Conservation (phyloP, 2,329 filamentous ascomycete genomes). For the Nectriaceae sp. region DNA sequence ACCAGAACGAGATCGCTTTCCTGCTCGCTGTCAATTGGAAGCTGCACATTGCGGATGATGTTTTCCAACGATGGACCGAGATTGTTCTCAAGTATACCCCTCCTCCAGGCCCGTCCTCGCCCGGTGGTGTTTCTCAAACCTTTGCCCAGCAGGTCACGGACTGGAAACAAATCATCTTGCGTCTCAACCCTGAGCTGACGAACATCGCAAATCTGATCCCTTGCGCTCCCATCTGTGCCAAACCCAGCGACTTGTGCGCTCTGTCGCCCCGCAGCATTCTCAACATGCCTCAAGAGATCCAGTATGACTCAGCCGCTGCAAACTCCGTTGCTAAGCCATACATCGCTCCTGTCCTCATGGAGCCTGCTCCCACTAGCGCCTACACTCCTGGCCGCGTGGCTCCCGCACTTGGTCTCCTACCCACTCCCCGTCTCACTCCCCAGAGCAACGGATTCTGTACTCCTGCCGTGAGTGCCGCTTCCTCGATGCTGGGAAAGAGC, state of each 20-base stretch:
- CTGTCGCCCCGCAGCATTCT: slow-evolving; percentile 46
- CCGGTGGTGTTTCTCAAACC: slow-evolving; percentile 46
- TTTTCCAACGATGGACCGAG: slow-evolving; percentile 92
- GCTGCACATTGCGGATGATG: slow-evolving; percentile 85
- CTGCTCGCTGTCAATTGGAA: slow-evolving; percentile 90
- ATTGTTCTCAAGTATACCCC: slow-evolving; percentile 86
- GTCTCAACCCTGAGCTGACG: slow-evolving; percentile 57
- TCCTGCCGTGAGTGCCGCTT: slow-evolving; percentile 59
- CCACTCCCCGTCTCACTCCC: slow-evolving; percentile 61
- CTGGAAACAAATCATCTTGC: slow-evolving; percentile 61
- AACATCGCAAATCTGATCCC: slow-evolving; percentile 58
- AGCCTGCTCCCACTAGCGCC: slow-evolving; percentile 44
- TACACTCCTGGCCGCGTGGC: slow-evolving; percentile 50
- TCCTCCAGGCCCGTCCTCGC: slow-evolving; percentile 61
- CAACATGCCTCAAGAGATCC: slow-evolving; percentile 43
- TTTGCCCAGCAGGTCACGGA: slow-evolving; percentile 51
- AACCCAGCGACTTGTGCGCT: slow-evolving; percentile 37
- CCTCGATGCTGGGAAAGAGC: slow-evolving; percentile 49
- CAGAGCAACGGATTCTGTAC: slow-evolving; percentile 58
- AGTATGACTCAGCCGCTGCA: slow-evolving; percentile 42
- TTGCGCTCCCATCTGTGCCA: slow-evolving; percentile 29
- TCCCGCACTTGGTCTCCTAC: slow-evolving; percentile 56
- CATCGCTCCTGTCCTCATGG: slow-evolving; percentile 49
- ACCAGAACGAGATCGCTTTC: slow-evolving; percentile 94
- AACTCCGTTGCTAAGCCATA: slow-evolving; percentile 41